Percentiles rank a stretch among this genome's conserved stretches.
Conservation (phyloP, 2,329 filamentous ascomycete genomes). For the Aspergillus carbonarius region DNA sequence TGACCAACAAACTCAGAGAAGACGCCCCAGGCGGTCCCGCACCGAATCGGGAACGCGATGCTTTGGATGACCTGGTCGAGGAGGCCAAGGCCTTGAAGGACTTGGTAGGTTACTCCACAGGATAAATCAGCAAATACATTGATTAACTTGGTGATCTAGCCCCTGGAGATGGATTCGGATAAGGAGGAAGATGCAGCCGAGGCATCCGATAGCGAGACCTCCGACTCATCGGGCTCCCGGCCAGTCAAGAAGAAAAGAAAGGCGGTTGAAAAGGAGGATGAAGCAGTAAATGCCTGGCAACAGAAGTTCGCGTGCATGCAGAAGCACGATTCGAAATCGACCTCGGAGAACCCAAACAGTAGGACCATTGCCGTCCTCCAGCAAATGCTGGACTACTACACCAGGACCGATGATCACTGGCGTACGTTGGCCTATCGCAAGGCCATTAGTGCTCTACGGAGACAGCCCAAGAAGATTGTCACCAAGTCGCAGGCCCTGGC, state of each 20-base stretch:
- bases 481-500: conserved; percentile 68
- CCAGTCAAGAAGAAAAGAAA: conserved; percentile 16
- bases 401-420: conserved; percentile 73
- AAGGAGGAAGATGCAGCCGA: conserved; percentile 24
- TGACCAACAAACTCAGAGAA: neutral
- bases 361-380: conserved; percentile 74
- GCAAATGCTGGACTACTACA: conserved; percentile 77
- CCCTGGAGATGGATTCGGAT: conserved; percentile 31
- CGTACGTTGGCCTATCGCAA: conserved; percentile 72
- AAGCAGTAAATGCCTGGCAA: conserved; percentile 30
- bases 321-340: conserved; percentile 47
- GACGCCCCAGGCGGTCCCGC: neutral
- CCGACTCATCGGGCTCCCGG: conserved; percentile 17
- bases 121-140: neutral
- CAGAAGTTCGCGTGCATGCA: conserved; percentile 61
- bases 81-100: conserved; percentile 61
- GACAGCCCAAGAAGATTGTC: conserved; percentile 61
- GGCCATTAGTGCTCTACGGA: conserved; percentile 70
- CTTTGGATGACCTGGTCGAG: conserved; percentile 64
- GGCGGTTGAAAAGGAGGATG: conserved; percentile 4
- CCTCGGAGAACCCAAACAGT: conserved; percentile 65
- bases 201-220: conserved; percentile 14
- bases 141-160: conserved; percentile 28
- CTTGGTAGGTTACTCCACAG: conserved; percentile 42
- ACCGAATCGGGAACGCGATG: conserved; percentile 45